phyloP scores from a whole-genome alignment of 805 yeast genomes.

The Barnettozyma botsteinii region DNA sequence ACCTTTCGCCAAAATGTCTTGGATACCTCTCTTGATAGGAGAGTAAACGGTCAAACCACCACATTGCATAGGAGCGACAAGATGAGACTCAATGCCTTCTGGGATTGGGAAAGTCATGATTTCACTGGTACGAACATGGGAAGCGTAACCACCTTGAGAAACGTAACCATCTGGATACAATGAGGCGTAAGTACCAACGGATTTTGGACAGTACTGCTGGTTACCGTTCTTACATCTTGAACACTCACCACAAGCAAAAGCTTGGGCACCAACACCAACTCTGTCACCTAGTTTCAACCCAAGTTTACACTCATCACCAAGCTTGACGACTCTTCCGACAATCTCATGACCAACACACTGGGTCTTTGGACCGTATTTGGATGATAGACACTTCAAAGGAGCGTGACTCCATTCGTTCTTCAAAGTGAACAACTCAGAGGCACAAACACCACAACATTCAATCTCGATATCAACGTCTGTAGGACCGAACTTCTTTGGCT shows the following conservation, averaged over 20 bases:
- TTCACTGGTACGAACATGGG: constrained; percentile 59
- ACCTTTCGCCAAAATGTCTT: constrained; percentile 18
- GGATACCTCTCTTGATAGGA: constrained; percentile 46
- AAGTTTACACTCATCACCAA: constrained; percentile 50
- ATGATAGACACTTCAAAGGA: constrained; percentile 18
- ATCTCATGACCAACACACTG: constrained; percentile 67
- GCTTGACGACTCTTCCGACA: constrained; percentile 49
- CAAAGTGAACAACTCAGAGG: constrained; percentile 52
- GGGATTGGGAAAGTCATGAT: constrained; percentile 62
- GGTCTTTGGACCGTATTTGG: constrained; percentile 30
- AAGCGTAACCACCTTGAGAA: constrained; percentile 66
- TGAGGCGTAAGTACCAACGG: constrained; percentile 46
- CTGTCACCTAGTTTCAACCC: constrained; percentile 60
- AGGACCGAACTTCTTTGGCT: constrained; percentile 40
- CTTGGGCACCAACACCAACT: constrained; percentile 77
- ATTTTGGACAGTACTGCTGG: constrained; percentile 50
- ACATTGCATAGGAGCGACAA: constrained; percentile 70
- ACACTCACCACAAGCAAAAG: constrained; percentile 57
- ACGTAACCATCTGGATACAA: constrained; percentile 40
- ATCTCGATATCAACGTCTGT: constrained; percentile 51
- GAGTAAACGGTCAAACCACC: constrained; percentile 73
- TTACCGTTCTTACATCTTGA: constrained; percentile 47
- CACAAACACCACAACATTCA: constrained; percentile 64
- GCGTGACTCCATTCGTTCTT: constrained; percentile 44
- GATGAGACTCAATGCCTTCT: constrained; percentile 40